Evolutionary conservation across 2,329 filamentous ascomycete species (phyloP), one percentile per base, ranked within the genome.

Genomic region (Chlorencoelia australis): DNA sequence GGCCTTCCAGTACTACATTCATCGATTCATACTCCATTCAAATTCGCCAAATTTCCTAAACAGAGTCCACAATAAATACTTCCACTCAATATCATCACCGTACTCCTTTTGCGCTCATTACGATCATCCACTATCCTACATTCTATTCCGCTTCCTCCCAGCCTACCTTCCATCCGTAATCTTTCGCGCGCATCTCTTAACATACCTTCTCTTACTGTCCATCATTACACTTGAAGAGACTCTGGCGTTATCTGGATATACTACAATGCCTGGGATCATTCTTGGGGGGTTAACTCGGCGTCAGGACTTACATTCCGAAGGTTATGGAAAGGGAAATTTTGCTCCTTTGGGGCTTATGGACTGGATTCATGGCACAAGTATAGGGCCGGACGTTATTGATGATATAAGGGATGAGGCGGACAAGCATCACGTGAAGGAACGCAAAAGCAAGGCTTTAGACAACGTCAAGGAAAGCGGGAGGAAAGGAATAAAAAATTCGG

Each of bases 121-220:
- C 40, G 79, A 86, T 56, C 79, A 86, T 51, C 81, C 82, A 0
- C 44, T 75, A 0, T 69, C 75, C 1, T 70, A 80, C 31, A 59
- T 85, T 5, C 57, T 84, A 1, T 66, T 71, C 42, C 72, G 71
- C 31, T 75, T 81, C 52, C 40, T 82, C 1, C 81, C 82, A 0
- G 58, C 75, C 5, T 82, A 82, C 53, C 57, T 83, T 0, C 77
- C 82, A 1, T 71, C 79, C 2, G 59, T 77, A 14, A 46, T 71
- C n/a, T 65, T 84, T 26, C 75, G 76, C 7, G 75, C 79, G 22
- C 82, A 87, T 55, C 66, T 85, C 4, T 64, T 86, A n/a, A 83
- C 78, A 0, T 85, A 79, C 60, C 68, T 83, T 38, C 50, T 82
- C 8, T 71, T 83, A 44, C 63, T 77, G 11, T 66, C 69, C 0